phyloP scores from a whole-genome alignment of 2,329 filamentous ascomycete species.

The Cladosporium sp. region DNA sequence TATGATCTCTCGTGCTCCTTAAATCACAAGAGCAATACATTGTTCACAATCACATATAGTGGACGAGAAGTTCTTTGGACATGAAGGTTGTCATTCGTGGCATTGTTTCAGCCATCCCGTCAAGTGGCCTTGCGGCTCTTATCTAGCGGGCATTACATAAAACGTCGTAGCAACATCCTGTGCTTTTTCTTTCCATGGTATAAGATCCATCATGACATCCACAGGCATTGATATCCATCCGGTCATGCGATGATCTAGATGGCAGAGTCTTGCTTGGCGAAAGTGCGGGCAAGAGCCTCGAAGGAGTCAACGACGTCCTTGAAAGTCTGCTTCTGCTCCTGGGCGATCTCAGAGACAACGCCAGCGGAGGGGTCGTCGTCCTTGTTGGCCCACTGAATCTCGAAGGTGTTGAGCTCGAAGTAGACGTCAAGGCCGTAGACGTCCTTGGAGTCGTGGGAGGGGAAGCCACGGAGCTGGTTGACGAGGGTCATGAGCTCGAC shows the following conservation, averaged over 20 bases:
- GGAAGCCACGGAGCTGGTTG: constrained; percentile 44
- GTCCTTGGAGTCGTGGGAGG: constrained; percentile 42
- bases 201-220: constrained; percentile 7
- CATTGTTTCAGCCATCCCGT: constrained; percentile 17
- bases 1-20: no score
- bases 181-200: constrained; percentile 4
- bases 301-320: constrained; percentile 47
- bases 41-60: no score
- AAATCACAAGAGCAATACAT: no score
- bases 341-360: constrained; percentile 38
- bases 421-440: constrained; percentile 44
- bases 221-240: constrained; percentile 23
- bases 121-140: constrained; percentile 21
- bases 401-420: constrained; percentile 46
- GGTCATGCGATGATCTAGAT: constrained; percentile 29
- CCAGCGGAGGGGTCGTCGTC: constrained; percentile 42
- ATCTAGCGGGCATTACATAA: constrained; percentile 17
- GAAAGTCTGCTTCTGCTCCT: constrained; percentile 48
- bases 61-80: no score
- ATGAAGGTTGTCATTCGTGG: background rate
- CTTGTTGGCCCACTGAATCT: constrained; percentile 46
- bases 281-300: constrained; percentile 44
- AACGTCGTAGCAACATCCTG: constrained; percentile 14
- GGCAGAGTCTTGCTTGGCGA: constrained; percentile 45
- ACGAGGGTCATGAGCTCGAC: constrained; percentile 44